Evolutionary conservation across 1,284 basidiomycete genomes (phyloP), one percentile per base, ranked within the genome.

Genomic region (Porphyrellus sp.): DNA sequence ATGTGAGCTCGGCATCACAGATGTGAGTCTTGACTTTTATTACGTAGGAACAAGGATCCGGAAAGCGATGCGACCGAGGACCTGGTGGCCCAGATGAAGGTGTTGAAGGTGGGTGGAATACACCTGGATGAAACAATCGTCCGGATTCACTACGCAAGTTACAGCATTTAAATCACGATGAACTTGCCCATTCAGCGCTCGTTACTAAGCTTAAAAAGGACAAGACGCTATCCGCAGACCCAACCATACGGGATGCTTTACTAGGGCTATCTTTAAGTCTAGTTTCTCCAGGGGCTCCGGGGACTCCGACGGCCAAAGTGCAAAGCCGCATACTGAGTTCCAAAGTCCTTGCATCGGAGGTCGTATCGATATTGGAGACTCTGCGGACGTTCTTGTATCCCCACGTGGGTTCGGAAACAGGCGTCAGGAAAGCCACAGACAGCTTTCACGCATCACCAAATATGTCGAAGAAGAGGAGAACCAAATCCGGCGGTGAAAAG

Each of bases 241-340:
- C 73, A 28, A 65, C 70, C 28, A 64, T 86, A 35, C 73, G 74
- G 51, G 77, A 77, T 8, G 59, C 87, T 21, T 64, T 68, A 1
- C 66, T 69, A 16, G 79, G 77, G 61, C 70, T 80, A n/a, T 63
- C 66, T 15, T 58, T 57, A 4, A 70, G 67, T 49, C 45, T 70
- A 13, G 60, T 72, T 42, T 50, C 60, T 27, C 67, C 65, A 3
- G 70, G 69, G 11, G 54, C 61, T 2, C 63, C 76, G 11, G 77
- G 78, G n/a, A 74, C 78, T 21, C 68, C 77, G 2, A 63, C 72
- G 16, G 76, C 77, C 8, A 89, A 88, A 68, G 81, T 88, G 1
- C 84, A 89, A 61, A 85, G 80, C 52, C 81, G 89, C 25, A 71
- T 95, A 23, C 74, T 89, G 39, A 92, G 89, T 62, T 87, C 87